phyloP scores from a whole-genome alignment of 441 rosid genomes.

The Raphanus hybrid region DNA sequence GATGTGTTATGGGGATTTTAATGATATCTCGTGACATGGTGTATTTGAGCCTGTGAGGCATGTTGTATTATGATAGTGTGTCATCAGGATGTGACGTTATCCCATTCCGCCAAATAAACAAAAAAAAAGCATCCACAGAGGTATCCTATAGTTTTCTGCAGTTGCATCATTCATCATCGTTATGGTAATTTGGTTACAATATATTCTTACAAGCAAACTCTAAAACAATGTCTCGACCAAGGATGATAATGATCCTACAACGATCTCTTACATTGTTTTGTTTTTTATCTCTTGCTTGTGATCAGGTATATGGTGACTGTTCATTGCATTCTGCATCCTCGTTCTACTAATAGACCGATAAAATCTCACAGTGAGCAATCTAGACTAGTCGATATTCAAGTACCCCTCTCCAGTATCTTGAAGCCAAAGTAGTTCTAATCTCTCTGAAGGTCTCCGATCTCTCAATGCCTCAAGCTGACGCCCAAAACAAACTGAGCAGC shows the following conservation, averaged over 20 bases:
- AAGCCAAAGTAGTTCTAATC: constrained; percentile 58
- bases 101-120: not conserved
- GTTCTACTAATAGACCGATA: constrained; percentile 49
- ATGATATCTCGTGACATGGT: too few relatives aligned
- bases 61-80: too few relatives aligned
- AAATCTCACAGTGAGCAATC: not conserved
- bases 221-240: constrained; percentile 24
- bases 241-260: constrained; percentile 25
- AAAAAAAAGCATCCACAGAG: not conserved
- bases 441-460: constrained; percentile 75
- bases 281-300: not conserved
- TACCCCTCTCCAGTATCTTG: constrained; percentile 93
- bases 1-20: too few relatives aligned
- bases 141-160: not conserved
- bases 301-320: constrained; percentile 4
- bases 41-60: too few relatives aligned
- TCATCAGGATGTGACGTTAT: too few relatives aligned
- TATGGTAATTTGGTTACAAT: constrained; percentile 7
- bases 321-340: constrained; percentile 70
- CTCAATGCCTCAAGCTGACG: constrained; percentile 75
- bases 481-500: constrained; percentile 27
- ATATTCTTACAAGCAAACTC: constrained; percentile 24
- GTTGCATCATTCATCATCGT: constrained; percentile 13
- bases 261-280: constrained; percentile 3
- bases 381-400: not conserved